Evolutionary conservation across 228 moss, liverwort and hornwort genomes (phyloP).

Genomic region (Sphagnum magellanicum): DNA sequence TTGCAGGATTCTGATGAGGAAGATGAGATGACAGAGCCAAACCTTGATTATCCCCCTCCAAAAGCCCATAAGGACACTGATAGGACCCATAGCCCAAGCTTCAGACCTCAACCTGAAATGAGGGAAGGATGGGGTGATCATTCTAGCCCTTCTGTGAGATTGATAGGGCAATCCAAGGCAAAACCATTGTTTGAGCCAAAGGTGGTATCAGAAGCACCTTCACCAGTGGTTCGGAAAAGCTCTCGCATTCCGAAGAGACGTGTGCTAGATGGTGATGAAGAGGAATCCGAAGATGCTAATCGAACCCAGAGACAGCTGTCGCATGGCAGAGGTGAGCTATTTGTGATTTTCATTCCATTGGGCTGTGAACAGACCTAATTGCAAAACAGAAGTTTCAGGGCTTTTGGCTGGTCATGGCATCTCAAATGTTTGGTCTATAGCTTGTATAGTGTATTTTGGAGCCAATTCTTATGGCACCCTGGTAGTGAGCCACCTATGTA

Average conservation of each 20-base stretch:
- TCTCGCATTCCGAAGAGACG: conserved; percentile 89
- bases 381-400: too few relatives aligned
- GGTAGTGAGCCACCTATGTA: too few relatives aligned
- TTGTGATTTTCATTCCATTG: too few relatives aligned
- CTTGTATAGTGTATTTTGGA: too few relatives aligned
- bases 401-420: too few relatives aligned
- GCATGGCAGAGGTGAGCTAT: conserved; percentile 23
- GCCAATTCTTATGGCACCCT: too few relatives aligned
- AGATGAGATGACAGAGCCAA: conserved; percentile 21
- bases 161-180: conserved; percentile 18
- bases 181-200: conserved; percentile 7
- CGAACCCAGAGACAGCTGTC: conserved; percentile 10
- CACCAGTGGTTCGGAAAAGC: conserved; percentile 81
- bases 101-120: conserved; percentile 14
- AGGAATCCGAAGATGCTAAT: conserved; percentile 48
- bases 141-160: conserved; percentile 13
- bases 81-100: conserved; percentile 16
- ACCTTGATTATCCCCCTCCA: conserved; percentile 27
- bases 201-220: conserved; percentile 17
- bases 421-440: too few relatives aligned
- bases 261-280: conserved; percentile 68
- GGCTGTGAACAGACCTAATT: too few relatives aligned
- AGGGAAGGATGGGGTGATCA: conserved; percentile 26
- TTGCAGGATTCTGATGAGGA: conserved; percentile 94
- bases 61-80: conserved; percentile 16